Evolutionary conservation across 305 asterid species (phyloP), one percentile per base, ranked within the genome.

Genomic region (Solanum aculeatissimum): DNA sequence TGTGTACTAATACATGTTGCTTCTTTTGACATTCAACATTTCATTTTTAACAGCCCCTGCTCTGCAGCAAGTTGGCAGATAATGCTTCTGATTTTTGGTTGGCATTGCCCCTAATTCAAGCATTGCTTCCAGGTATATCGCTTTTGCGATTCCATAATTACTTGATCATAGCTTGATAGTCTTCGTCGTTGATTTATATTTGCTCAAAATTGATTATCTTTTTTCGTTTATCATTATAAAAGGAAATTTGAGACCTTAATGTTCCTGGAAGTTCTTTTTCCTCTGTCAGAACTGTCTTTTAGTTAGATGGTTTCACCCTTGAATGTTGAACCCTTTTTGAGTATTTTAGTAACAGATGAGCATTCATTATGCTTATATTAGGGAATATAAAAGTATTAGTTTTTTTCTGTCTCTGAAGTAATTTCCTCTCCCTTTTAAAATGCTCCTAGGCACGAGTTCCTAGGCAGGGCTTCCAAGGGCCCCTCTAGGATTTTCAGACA

Each of bases 1-100:
- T 7, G 43, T 77, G 63, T 18, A 77, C 23, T 77, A 25, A 27
- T 75, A 51, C 57, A 51, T 51, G 82, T 51, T 77, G 19, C 82
- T 29, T 85, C 70, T 51, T 78, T 82, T 70, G 84, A 70, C 65
- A 69, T 78, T 81, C 89, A 47, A 74, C 83, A 18, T 42, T 45
- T 88, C 80, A 47, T 82, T 87, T 84, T 85, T 85, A 86, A 68
- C 95, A 97, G 99, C 97, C 95, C 72, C 85, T 88, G 85, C 95
- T 89, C 88, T 95, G 99, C 91, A 91, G 93, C 91, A 95, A 94
- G 91, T 90, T 97, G 91, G 95, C 96, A 65, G 98, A 95, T 88
- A 89, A 89, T 83, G 86, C 91, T 55, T 90, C 95, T 83, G 93
- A 92, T 25, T 91, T 92, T 84, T 95, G 97, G 98, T 87, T 93